A percentile compares a stretch with the other conserved stretches of the same genome.
Evolutionary conservation across 805 yeast genomes (phyloP).

Genomic region (Wickerhamomyces silvicola): DNA sequence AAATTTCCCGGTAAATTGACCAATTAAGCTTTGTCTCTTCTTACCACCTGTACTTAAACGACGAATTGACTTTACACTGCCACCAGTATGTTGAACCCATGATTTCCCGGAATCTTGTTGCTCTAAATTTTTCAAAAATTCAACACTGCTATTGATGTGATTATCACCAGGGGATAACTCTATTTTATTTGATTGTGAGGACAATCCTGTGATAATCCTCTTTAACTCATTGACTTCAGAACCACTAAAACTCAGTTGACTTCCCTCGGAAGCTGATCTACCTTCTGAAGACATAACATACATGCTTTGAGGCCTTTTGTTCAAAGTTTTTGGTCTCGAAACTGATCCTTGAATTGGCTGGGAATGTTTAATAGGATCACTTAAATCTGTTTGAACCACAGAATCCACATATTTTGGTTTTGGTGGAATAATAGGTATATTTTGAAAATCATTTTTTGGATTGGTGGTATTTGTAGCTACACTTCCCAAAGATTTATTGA

Average conservation of each 20-base stretch:
- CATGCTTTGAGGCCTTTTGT: slow-evolving; percentile 30
- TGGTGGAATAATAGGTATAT: slow-evolving; percentile 8
- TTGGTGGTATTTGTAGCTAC: slow-evolving; percentile 7
- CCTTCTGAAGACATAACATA: slow-evolving; percentile 18
- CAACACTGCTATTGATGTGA: slow-evolving; percentile 30
- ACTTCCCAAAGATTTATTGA: slow-evolving; percentile 19
- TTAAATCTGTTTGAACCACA: slow-evolving; percentile 20
- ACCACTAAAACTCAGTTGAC: slow-evolving; percentile 1
- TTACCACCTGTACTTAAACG: slow-evolving; percentile 23
- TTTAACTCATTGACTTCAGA: slow-evolving; percentile 13
- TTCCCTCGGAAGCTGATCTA: slow-evolving; percentile 7
- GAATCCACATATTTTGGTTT: slow-evolving; percentile 23
- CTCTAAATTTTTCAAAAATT: slow-evolving; percentile 30
- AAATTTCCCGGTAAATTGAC: slow-evolving; percentile 22
- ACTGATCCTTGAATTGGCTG: slow-evolving; percentile 2
- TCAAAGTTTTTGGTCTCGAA: not conserved
- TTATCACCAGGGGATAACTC: slow-evolving; percentile 21
- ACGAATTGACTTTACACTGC: slow-evolving; percentile 23
- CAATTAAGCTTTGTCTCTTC: slow-evolving; percentile 16
- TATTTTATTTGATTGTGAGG: slow-evolving; percentile 10
- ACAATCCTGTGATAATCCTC: slow-evolving; percentile 23
- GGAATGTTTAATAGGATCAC: not conserved
- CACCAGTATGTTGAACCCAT: slow-evolving; percentile 29
- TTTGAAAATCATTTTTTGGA: not conserved
- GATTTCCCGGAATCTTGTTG: slow-evolving; percentile 30